Evolutionary conservation across 352 stramenopile genomes (phyloP), one percentile per base, ranked within the genome.

Genomic region (Aphanomyces invadans): DNA sequence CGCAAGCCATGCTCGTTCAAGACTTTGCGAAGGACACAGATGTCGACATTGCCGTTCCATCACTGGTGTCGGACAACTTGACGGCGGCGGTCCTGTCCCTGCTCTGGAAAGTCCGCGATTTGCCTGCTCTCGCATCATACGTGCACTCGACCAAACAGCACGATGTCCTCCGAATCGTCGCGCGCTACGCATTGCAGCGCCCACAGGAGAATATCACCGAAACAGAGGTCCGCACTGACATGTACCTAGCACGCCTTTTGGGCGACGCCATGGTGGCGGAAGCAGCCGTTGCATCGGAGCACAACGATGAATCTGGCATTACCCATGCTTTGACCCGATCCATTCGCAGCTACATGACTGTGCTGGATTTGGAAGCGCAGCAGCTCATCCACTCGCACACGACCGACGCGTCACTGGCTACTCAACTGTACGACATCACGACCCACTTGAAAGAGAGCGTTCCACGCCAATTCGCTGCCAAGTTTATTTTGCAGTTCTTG

Each of bases 111-210:
- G 49, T 29, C 15, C 29, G 36, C 49, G 17, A 33, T 11, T 7
- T 33, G 19, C 49, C 49, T 4, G 25, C 49, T n/a, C 49, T 57
- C 12, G 19, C 29, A 17, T 29, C 15, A n/a, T 29, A 36, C 25
- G 19, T 57, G 21, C 21, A 57, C 19, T 9, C 25, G 23, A 33
- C 49, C 7, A 52, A 95, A 89, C 59, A 53, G 95, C 32, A 36
- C 55, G 38, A 21, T 26, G 36, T 36, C 1, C 25, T 52, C 4
- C 36, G 36, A 9, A 7, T 64, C 11, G 55, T 52, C 17, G 31
- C 51, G 31, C 55, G 55, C 12, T 45, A 46, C 53, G 21, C 21
- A n/a, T n/a, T 57, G 17, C 49, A 57, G 15, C 49, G 7, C 25
- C 49, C 29, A n/a, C n/a, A n/a, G n/a, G n/a, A n/a, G n/a, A n/a